Evolutionary conservation across 2,329 filamentous ascomycete species (phyloP).

Genomic region (Pestalotiopsis sp.): DNA sequence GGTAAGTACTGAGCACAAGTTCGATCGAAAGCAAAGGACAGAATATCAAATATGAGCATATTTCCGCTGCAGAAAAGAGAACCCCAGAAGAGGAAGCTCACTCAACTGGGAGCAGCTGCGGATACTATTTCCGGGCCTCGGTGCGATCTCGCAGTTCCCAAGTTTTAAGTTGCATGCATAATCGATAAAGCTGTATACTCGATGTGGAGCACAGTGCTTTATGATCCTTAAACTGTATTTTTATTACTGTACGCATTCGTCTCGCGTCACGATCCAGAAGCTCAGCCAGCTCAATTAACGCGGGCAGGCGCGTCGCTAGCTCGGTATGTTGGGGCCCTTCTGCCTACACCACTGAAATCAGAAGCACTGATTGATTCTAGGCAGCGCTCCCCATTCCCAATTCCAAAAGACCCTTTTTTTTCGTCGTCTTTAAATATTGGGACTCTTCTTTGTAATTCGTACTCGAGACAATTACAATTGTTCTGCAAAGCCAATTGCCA

Average conservation of each 20-base stretch:
- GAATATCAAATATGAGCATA: not conserved
- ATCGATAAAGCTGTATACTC: constrained; percentile 7
- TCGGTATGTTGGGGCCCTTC: constrained; percentile 3
- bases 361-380: not conserved
- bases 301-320: constrained; percentile 7
- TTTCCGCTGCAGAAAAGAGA: not conserved
- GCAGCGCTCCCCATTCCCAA: not conserved
- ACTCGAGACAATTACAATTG: not conserved
- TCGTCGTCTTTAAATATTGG: not conserved
- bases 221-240: not conserved
- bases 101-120: not conserved
- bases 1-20: not conserved
- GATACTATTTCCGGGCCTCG: not conserved
- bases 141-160: constrained; percentile 2
- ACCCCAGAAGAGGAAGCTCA: not conserved
- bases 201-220: not conserved
- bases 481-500: constrained; percentile 12
- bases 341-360: constrained; percentile 1
- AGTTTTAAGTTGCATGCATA: not conserved
- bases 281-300: constrained; percentile 1
- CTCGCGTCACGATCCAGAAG: constrained; percentile 3
- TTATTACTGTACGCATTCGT: constrained; percentile 1
- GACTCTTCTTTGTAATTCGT: not conserved
- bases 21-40: not conserved
- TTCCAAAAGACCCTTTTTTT: not conserved